Evolutionary conservation across 2,329 filamentous ascomycete species (phyloP), one percentile per base, ranked within the genome.

Genomic region (Pyrenochaeta sp.): DNA sequence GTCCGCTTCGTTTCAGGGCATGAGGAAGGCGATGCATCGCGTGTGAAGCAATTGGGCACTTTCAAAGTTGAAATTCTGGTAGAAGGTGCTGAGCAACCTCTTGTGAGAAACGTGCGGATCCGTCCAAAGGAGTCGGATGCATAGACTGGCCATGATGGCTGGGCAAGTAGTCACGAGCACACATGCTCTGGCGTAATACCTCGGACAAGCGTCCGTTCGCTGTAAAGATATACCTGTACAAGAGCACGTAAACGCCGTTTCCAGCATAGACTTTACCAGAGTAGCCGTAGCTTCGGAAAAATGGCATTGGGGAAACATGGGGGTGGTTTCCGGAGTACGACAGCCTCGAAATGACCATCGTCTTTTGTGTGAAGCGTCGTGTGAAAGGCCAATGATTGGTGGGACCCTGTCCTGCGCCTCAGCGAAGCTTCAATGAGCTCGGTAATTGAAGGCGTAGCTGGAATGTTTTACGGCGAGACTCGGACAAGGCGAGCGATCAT

Each of bases 11-110:
- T 79, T 35, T 63, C 67, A 8, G 60, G 60, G 7, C 53, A 63
- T 22, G 67, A 71, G 27, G 66, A 70, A 32, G 65, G 49, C 17
- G 71, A 72, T 21, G 58, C 65, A 19, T 73, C 73, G 44, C 73
- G 74, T 29, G 73, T 84, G 32, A 82, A 82, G 70, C 67, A 75
- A 50, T 54, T 83, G 14, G 81, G 81, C 30, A 71, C 74, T 40
- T 83, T 76, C 62, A 72, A 74, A 44, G 68, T 82, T 29, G 75
- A 80, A 60, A 77, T 84, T 41, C 70, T 61, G 46, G 57, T 81
- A 34, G 75, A 75, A 37, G 80, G 79, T 6, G 71, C 72, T n/a
- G 67, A 71, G 30, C 62, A 68, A 40, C 48, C 64, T 31, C 45
- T 71, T 28, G 57, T 56, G 14, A 61, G 68, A 39, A 67, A 53